Percentiles rank a stretch among this genome's conserved stretches.
Evolutionary conservation across 345 rosid genomes (phyloP).

Genomic region (Lenwebbia sp.): DNA sequence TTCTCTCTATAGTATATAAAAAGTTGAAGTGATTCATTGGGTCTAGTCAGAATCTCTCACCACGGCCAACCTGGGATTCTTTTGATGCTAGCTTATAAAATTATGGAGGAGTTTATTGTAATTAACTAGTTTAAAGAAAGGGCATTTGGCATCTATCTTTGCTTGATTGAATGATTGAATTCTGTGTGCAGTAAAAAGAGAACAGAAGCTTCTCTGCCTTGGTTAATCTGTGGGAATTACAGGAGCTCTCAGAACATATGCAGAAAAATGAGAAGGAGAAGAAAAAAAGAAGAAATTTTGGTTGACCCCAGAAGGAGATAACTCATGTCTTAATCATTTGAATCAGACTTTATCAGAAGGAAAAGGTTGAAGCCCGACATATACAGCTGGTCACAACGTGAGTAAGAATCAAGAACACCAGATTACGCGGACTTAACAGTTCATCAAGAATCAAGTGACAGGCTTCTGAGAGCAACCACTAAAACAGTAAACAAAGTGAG

Average conservation of each 20-base stretch:
- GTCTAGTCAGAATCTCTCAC: conserved; percentile 49
- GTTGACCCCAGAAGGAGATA: conserved; percentile 1
- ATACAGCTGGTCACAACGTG: conserved; percentile 80
- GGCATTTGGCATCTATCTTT: conserved; percentile 11
- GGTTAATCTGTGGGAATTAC: conserved; percentile 23
- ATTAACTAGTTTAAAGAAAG: background rate
- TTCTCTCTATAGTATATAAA: background rate
- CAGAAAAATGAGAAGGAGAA: conserved; percentile 7
- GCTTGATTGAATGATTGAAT: conserved; percentile 11
- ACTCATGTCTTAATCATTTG: conserved; percentile 39
- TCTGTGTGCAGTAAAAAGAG: conserved; percentile 3
- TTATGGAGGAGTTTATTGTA: background rate
- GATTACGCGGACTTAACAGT: conserved; percentile 26
- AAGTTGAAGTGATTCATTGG: conserved; percentile 27
- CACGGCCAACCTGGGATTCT: conserved; percentile 58
- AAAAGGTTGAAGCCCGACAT: conserved; percentile 14
- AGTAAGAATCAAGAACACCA: conserved; percentile 22
- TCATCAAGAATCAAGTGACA: background rate
- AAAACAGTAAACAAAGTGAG: background rate
- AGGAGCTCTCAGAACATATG: conserved; percentile 5
- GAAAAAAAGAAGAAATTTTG: background rate
- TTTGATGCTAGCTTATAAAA: conserved; percentile 10
- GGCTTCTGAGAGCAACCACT: background rate
- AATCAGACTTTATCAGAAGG: conserved; percentile 20
- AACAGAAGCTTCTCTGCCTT: conserved; percentile 26